phyloP scores from a whole-genome alignment of 805 yeast genomes.

The Candida ovalis region DNA sequence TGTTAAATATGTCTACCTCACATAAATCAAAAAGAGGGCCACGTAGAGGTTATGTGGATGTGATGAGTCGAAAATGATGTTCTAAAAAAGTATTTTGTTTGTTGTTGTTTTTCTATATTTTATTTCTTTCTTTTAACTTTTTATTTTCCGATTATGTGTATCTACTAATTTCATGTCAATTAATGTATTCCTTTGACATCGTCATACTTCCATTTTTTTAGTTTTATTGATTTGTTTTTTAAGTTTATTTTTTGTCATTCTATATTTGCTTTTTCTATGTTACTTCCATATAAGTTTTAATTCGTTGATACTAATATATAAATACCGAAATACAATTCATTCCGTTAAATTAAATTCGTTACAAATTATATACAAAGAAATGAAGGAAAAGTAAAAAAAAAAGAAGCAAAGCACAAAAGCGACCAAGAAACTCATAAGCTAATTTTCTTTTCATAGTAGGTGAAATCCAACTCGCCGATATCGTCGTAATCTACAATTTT shows the following conservation, averaged over 20 bases:
- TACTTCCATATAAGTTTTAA: neutral
- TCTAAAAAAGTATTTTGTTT: neutral
- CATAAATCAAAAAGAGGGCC: conserved; percentile 51
- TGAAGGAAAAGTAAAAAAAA: neutral
- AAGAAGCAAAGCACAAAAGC: neutral
- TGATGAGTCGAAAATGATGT: conserved; percentile 38
- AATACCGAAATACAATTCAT: neutral
- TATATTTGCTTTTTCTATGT: neutral
- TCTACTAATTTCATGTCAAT: no score
- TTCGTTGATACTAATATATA: neutral
- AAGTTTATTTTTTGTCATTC: neutral
- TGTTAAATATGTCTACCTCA: conserved; percentile 29
- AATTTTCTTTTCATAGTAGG: conserved; percentile 10
- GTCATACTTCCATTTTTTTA: no score
- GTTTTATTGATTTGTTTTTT: neutral
- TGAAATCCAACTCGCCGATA: conserved; percentile 10
- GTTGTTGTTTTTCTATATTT: neutral
- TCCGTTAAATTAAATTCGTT: neutral
- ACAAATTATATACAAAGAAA: neutral
- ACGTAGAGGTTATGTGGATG: conserved; percentile 61
- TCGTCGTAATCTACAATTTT: conserved; percentile 8
- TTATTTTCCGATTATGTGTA: no score
- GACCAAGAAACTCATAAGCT: neutral
- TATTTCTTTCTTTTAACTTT: neutral
- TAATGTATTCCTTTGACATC: no score